Evolutionary conservation across 2,329 filamentous ascomycete genomes (phyloP).

Genomic region (Cadophora sp.): DNA sequence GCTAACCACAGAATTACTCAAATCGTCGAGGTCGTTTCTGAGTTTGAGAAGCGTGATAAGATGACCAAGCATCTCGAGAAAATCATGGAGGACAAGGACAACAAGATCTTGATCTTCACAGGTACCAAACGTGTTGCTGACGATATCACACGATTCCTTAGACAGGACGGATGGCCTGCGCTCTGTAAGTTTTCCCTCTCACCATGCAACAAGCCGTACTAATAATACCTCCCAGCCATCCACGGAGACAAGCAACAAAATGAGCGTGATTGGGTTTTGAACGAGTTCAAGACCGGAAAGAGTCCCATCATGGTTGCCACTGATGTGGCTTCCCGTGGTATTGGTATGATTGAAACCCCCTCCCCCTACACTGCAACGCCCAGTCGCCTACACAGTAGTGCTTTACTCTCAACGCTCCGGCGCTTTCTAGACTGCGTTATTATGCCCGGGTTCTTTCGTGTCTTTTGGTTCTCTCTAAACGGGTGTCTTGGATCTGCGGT

Average conservation of each 20-base stretch:
- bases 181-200: constrained; percentile 73
- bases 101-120: constrained; percentile 96
- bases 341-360: constrained; percentile 89
- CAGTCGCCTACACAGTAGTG: constrained; percentile 69
- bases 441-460: constrained; percentile 86
- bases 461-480: constrained; percentile 82
- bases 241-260: constrained; percentile 99
- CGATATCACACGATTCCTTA: constrained; percentile 95
- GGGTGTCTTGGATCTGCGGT: constrained; percentile 87
- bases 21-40: constrained; percentile 93
- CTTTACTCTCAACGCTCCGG: constrained; percentile 92
- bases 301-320: constrained; percentile 99
- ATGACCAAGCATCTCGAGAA: constrained; percentile 98
- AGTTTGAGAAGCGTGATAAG: constrained; percentile 96
- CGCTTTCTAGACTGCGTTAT: constrained; percentile 88
- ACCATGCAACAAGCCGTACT: constrained; percentile 53
- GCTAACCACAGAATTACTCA: constrained; percentile 98
- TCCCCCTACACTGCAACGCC: constrained; percentile 58
- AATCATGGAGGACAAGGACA: constrained; percentile 94
- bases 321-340: constrained; percentile 99
- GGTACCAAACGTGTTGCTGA: constrained; percentile 95
- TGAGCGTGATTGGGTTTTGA: constrained; percentile 98
- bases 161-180: constrained; percentile 97
- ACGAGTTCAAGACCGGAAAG: constrained; percentile 99
- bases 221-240: constrained; percentile 71